Base-by-base conservation (phyloP, 1,284 basidiomycete genomes). In the Malassezia japonica region DNA sequence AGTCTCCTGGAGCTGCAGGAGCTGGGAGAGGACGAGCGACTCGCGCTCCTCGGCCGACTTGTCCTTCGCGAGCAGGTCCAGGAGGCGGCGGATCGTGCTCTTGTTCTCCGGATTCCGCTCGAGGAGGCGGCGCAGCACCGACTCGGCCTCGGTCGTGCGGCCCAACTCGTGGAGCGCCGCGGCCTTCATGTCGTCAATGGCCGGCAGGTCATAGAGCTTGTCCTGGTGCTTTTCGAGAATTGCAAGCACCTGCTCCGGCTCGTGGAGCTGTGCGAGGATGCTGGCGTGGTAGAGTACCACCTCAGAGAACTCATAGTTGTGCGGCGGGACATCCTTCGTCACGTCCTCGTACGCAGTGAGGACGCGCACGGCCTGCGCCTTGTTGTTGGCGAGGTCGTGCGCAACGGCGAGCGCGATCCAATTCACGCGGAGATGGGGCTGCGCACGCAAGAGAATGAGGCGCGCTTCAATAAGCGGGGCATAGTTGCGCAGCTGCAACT, bases 341-440 rank as follows among this genome's bases (percentile, higher is more conserved):
- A 59, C 56, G 23, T 64, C 60, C 50, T 76, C 73, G 62, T 77
- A 78, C 32, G 82, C 80, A 47, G 86, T 82, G 39, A 92, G 74
- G 1, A 87, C 81, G 27, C 81, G 80, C 61, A 82, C 80, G 2
- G 89, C 84, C 65, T 87, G 84, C 5, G 75, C 70, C 5, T 81
- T 72, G 61, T 89, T 84, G 6, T 84, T 85, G 53, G 82, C 85
- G 18, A 98, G 78, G 67, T 89, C 85, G 72, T 90, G 84, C 1
- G 90, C 87, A 21, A 95, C 81, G 13, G 90, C 88, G 45, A 94
- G 78, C 1, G 80, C 86, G 45, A 91, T 77, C 94, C 94, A 99
- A 71, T 90, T 86, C 50, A 85, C 81, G 12, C 92, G 84, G 21
- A 86, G 76, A 55, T 84, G 83, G 0, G 92, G 89, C 21, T 92